These are phyloP conservation scores for Neurospora terricola DNA, from an alignment of 495 filamentous ascomycete genomes.

Conservation along the genomic window DNA sequence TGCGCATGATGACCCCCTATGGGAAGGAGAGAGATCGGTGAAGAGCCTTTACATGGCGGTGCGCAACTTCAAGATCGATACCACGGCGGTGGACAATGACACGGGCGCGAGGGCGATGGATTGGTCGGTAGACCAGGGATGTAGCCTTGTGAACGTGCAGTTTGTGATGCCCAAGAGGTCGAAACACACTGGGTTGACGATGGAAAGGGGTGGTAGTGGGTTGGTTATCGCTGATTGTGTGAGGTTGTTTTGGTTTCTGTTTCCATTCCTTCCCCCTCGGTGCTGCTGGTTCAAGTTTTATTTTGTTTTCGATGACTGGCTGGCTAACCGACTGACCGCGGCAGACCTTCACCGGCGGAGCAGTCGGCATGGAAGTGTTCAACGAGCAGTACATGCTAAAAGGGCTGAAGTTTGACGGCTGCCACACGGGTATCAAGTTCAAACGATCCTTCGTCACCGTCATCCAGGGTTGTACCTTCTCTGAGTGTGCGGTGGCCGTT, in stretches of 20 bases:
- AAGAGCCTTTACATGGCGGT: neutral
- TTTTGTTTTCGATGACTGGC: neutral
- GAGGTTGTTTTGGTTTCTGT: slow-evolving; percentile 5
- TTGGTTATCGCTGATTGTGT: slow-evolving; percentile 41
- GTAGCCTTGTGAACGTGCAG: neutral
- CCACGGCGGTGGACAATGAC: neutral
- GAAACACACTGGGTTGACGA: slow-evolving; percentile 32
- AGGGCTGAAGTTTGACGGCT: slow-evolving; percentile 12
- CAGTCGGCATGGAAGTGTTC: slow-evolving; percentile 33
- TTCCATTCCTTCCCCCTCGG: neutral
- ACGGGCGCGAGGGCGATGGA: neutral
- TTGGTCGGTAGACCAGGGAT: neutral
- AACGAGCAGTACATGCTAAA: slow-evolving; percentile 41
- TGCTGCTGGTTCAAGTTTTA: neutral
- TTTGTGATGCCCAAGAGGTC: slow-evolving; percentile 33
- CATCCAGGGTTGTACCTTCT: slow-evolving; percentile 21
- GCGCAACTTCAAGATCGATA: neutral
- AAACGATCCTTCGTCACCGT: neutral
- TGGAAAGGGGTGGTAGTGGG: slow-evolving; percentile 27
- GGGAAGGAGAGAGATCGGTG: neutral
- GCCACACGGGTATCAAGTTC: neutral
- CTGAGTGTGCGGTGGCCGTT: slow-evolving; percentile 44
- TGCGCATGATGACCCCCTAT: neutral
- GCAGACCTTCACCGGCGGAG: slow-evolving; percentile 24
- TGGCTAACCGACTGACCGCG: neutral